These are phyloP conservation scores for Leccinum sublutescens DNA, from an alignment of 768 basidiomycete genomes.

Conservation along the genomic window DNA sequence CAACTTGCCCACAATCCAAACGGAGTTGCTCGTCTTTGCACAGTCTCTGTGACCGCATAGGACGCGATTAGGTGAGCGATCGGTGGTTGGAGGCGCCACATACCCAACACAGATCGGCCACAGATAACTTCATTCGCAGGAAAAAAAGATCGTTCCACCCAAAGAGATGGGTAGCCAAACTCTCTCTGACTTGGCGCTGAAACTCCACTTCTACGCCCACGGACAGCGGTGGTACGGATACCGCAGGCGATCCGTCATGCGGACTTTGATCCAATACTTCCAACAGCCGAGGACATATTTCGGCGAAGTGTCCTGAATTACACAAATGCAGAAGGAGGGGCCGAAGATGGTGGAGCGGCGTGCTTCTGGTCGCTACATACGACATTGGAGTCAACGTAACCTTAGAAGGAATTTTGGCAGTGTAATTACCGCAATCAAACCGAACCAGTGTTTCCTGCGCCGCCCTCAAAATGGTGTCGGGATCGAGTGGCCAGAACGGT, in stretches of 20 bases:
- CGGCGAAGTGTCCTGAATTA: constrained; percentile 35
- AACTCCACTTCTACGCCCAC: constrained; percentile 35
- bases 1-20: constrained; percentile 49
- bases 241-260: constrained; percentile 34
- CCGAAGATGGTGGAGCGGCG: constrained; percentile 29
- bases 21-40: constrained; percentile 42
- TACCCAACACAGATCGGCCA: constrained; percentile 46
- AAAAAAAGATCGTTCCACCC: constrained; percentile 56
- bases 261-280: constrained; percentile 38
- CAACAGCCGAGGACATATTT: constrained; percentile 44
- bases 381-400: constrained; percentile 10
- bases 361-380: constrained; percentile 21
- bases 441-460: constrained; percentile 28
- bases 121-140: constrained; percentile 54
- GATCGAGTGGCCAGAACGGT: constrained; percentile 47
- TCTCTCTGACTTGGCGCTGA: constrained; percentile 45
- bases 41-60: constrained; percentile 46
- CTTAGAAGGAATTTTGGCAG: constrained; percentile 1
- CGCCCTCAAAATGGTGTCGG: constrained; percentile 28
- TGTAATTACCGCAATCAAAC: constrained; percentile 42
- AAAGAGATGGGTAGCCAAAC: constrained; percentile 57
- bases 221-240: constrained; percentile 33
- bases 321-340: constrained; percentile 35
- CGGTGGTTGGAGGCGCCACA: constrained; percentile 10
- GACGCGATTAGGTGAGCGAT: constrained; percentile 18